These are phyloP conservation scores for Persicaria tinctoria DNA, from an alignment of 148 eudicot genomes.

Conservation along the genomic window DNA sequence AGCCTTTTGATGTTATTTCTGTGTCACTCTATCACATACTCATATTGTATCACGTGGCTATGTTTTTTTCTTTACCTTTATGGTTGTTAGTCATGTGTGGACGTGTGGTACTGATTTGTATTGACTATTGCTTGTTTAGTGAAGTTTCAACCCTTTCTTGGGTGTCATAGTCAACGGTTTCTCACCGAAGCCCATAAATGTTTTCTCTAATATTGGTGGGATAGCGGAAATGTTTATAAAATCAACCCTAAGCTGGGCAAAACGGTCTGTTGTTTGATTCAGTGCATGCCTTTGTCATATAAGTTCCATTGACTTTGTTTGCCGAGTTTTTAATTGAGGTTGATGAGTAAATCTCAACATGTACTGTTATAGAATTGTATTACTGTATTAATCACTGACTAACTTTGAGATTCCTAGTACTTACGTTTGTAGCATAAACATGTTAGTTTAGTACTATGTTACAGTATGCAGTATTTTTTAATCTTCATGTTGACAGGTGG, in stretches of 20 bases:
- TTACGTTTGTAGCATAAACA: too few species aligned
- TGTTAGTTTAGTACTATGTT: too few species aligned
- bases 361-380: neutral
- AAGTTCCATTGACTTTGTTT: neutral
- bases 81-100: neutral
- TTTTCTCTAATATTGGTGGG: neutral
- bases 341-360: neutral
- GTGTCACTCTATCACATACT: too few species aligned
- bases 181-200: neutral
- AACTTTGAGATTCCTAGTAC: neutral
- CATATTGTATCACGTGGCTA: too few species aligned
- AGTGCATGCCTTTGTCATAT: neutral
- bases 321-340: neutral
- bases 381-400: neutral
- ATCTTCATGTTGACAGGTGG: conserved; percentile 28
- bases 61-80: too few species aligned
- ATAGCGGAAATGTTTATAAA: neutral
- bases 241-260: neutral
- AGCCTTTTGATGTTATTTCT: too few species aligned
- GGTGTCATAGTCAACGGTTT: neutral
- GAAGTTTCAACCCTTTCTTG: neutral
- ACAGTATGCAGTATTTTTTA: too few species aligned
- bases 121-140: neutral
- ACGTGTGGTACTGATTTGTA: neutral
- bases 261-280: neutral